Base-by-base conservation (phyloP, 2,329 filamentous ascomycete species). In the Claviceps purpurea region DNA sequence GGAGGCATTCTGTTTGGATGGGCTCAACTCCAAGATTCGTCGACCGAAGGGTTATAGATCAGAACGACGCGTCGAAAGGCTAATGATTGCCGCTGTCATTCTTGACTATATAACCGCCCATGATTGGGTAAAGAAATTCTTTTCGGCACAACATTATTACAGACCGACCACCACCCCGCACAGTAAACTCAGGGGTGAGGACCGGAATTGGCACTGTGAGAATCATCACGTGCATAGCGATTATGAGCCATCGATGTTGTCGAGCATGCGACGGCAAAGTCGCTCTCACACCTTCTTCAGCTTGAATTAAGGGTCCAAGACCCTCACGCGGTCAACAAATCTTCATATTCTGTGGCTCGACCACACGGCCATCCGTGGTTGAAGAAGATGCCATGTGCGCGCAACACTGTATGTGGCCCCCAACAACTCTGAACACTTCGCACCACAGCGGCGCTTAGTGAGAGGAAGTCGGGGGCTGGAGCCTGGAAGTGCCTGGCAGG, bases 1-100 rank as follows among this genome's bases (percentile, higher is more conserved):
- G 70, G 69, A 65, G 70, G 70, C 70, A 72, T 52, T 62, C 57
- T 44, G 34, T 44, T 48, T 34, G 26, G 30, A 38, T 14, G 7
- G 18, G 20, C 14, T 39, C 20, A 38, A 42, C 10, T 45, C 34
- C 10, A 44, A 41, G 16, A 20, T 51, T 26, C 18, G 30, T 45
- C 24, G 20, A 49, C 24, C 16, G n/a, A 45, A 30, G 37, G 37
- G 26, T 10, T 30, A 43, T 46, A 41, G 45, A 30, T n/a, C 37
- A 10, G 26, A 22, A 45, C 5, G 5, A 22, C 11, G 39, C 26
- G n/a, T 30, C 6, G 7, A 26, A 26, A 37, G 30, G 5, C 18
- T 37, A n/a, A 16, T 11, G 4, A 10, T 30, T 38, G 18, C 18
- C 41, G 26, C 40, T 39, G 8, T 26, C 42, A 50, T 20, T 38